Conservation (phyloP, 805 yeast species). For the Candida loeiensis region DNA sequence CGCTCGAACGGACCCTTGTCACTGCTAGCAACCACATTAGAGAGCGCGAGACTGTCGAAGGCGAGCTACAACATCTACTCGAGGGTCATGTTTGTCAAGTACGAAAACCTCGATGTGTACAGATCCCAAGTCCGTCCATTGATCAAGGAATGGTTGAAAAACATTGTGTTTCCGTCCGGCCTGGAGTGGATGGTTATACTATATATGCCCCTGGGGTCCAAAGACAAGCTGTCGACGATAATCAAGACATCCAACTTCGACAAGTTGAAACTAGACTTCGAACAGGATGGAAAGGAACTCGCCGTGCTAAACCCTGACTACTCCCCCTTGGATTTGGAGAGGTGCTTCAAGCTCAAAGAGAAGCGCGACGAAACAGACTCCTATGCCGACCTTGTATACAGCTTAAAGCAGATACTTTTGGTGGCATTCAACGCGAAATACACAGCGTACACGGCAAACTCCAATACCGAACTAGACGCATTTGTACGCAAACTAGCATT, state of each 20-base stretch:
- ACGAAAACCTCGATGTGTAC: slow-evolving; percentile 69
- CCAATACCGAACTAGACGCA: background rate
- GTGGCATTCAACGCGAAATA: slow-evolving; percentile 40
- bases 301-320: slow-evolving; percentile 4
- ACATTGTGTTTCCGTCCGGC: slow-evolving; percentile 32
- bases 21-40: slow-evolving; percentile 19
- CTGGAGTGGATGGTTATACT: slow-evolving; percentile 63
- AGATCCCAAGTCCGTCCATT: slow-evolving; percentile 77
- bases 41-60: background rate
- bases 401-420: slow-evolving; percentile 48
- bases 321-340: slow-evolving; percentile 17
- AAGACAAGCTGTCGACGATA: slow-evolving; percentile 33
- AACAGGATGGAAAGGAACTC: slow-evolving; percentile 36
- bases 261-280: slow-evolving; percentile 53
- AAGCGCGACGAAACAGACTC: slow-evolving; percentile 44
- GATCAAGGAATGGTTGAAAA: slow-evolving; percentile 73
- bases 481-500: slow-evolving; percentile 48
- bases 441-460: slow-evolving; percentile 2
- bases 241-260: slow-evolving; percentile 50
- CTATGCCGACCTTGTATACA: slow-evolving; percentile 46
- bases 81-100: slow-evolving; percentile 64
- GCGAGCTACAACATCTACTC: slow-evolving; percentile 46
- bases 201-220: slow-evolving; percentile 39
- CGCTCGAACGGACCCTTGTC: slow-evolving; percentile 14
- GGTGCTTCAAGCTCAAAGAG: slow-evolving; percentile 38